Conservation (phyloP, 495 filamentous ascomycete species). For the Xylaria intraflava region DNA sequence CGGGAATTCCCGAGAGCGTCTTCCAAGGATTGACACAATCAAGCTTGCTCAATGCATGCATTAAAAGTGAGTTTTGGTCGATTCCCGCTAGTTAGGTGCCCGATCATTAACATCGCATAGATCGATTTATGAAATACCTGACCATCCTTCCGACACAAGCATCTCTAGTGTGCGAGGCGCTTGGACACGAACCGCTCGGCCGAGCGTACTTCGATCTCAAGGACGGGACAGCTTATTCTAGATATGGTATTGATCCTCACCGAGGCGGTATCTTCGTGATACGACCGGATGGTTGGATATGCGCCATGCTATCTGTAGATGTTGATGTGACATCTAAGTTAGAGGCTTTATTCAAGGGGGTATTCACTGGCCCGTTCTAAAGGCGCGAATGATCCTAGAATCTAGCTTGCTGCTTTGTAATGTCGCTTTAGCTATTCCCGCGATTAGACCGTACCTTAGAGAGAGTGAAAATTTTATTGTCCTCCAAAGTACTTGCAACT, state of each 20-base stretch:
- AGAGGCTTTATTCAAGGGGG: not conserved
- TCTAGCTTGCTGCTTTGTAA: too few relatives aligned
- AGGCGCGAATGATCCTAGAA: too few relatives aligned
- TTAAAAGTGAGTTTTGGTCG: constrained; percentile 2
- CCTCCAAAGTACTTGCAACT: too few relatives aligned
- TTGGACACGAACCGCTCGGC: too few relatives aligned
- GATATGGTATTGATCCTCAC: constrained; percentile 29
- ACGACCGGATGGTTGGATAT: constrained; percentile 44
- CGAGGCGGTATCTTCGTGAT: constrained; percentile 34
- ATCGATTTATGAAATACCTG: constrained; percentile 14
- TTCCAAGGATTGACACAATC: not conserved
- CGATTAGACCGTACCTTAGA: too few relatives aligned
- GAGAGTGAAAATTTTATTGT: too few relatives aligned
- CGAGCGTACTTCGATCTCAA: constrained; percentile 33
- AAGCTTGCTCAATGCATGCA: not conserved
- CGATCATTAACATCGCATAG: constrained; percentile 6
- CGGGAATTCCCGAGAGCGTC: not conserved
- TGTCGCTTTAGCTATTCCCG: too few relatives aligned
- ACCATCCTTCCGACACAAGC: constrained; percentile 27
- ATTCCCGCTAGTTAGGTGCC: constrained; percentile 10
- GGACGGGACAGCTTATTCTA: constrained; percentile 23
- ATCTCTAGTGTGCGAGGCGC: constrained; percentile 34
- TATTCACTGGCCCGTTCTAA: not conserved
- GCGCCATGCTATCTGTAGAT: constrained; percentile 22
- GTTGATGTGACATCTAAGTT: not conserved